Evolutionary conservation across 768 basidiomycete genomes (phyloP), one percentile per base, ranked within the genome.

Genomic region (Wakefieldia striispora): DNA sequence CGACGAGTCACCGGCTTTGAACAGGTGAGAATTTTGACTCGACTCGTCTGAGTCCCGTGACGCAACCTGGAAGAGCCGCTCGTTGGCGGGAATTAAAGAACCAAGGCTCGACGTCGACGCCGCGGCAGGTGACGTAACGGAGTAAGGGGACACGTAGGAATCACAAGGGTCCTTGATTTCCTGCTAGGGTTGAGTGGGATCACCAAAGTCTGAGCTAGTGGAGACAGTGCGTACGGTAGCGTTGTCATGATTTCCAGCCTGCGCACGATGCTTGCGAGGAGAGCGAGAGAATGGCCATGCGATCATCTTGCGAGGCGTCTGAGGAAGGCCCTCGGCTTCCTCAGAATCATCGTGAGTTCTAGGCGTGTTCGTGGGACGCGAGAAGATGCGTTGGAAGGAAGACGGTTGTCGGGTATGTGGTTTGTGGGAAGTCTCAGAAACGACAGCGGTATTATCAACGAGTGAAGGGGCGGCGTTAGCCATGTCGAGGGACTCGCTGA

Each of bases 401-500:
- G 64, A 50, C 27, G 61, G 58, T 3, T 48, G 31, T n/a, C 53
- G 52, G n/a, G 34, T 13, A 24, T 53, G 55, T n/a, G 31, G 39
- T 53, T 61, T 69, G 38, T 27, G 49, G 1, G 50, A 38, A 29
- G 19, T 35, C 43, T 58, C 53, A 40, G 55, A 60, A 63, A 55
- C 16, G 59, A 56, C 57, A 42, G 63, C 21, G 24, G 45, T 49
- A 21, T 51, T 29, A 24, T 59, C 48, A 65, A 62, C 10, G 67
- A 67, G 11, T 27, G 66, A 45, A 33, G 40, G 36, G 49, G 26
- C 7, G 42, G 33, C 29, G 29, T 45, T 39, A 14, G 49, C 39
- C 21, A 59, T 33, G 48, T 69, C 66, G 12, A 66, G 59, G 17
- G 67, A 69, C 59, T 67, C 67, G 59, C 58, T 55, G 51, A 69